Evolutionary conservation across 2,329 filamentous ascomycete species (phyloP), one percentile per base, ranked within the genome.

Genomic region (Botrytis byssoidea): DNA sequence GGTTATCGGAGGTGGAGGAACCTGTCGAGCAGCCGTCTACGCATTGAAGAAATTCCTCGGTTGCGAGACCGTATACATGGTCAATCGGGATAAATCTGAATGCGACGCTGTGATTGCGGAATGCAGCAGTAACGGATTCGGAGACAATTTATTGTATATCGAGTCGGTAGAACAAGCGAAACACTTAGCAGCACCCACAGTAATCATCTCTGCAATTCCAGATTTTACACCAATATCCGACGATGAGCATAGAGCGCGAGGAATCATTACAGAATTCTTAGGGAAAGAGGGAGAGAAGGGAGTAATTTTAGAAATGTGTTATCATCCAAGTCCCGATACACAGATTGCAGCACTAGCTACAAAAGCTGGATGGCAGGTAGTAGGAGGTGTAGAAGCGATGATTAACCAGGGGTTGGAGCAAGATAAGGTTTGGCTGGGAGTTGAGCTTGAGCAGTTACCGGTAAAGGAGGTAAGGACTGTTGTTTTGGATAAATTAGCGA

Each of bases 1-100:
- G 74, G 89, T 95, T 29, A 86, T 95, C 65, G 93, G 93, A 44
- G 92, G 92, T 5, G 93, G 93, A 44, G 93, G 93, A 48, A 93
- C 93, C 0, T 91, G 92, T n/a, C 86, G 93, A 64, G 91, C 89
- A 29, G 92, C 93, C 16, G 88, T 95, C 42, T 95, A 95, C 79
- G 90, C 93, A 1, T 83, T 95, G 76, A 86, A 89, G 78, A 89
- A 88, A 78, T 93, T 88, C 86, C 87, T 95, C 82, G 86, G 88
- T 73, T 90, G 89, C 57, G 88, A 86, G 37, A 85, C 85, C 57
- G 90, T 95, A 76, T 96, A 95, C 82, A 86, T 95, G 55, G 91
- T 94, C 69, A 95, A 95, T 82, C 88, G 93, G 48, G 91, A 95
- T 80, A 83, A 84, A 29, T 81, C 79, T 42, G 93, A 95, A 82